phyloP scores from a whole-genome alignment of 164 flowering plant species.

The Macadamia tetraphylla region DNA sequence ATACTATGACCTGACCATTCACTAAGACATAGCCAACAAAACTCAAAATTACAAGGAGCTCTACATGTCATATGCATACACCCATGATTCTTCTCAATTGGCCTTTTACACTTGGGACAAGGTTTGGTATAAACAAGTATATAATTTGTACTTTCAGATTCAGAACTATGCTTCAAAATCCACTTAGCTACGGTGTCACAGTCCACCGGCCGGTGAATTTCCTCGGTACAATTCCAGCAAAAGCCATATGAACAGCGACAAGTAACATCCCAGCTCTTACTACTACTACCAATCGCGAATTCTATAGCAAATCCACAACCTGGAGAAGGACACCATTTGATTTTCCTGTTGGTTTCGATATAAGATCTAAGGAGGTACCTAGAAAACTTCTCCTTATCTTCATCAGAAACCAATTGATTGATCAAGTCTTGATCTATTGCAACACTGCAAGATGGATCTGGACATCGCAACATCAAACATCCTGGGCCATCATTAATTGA shows the following conservation, averaged over 20 bases:
- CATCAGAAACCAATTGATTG: conserved; percentile 45
- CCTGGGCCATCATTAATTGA: conserved; percentile 93
- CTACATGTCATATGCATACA: no score
- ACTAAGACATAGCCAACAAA: no score
- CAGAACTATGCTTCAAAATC: conserved; percentile 71
- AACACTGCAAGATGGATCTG: conserved; percentile 85
- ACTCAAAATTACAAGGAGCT: no score
- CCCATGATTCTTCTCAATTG: no score
- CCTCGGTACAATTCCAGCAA: conserved; percentile 86
- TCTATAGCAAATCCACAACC: conserved; percentile 83
- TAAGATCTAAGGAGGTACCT: conserved; percentile 77
- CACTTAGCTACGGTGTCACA: conserved; percentile 68
- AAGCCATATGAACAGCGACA: conserved; percentile 64
- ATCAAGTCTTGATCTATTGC: conserved; percentile 86
- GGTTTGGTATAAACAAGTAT: no score
- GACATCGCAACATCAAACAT: conserved; percentile 79
- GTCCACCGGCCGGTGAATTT: conserved; percentile 91
- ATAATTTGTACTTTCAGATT: conserved; percentile 76
- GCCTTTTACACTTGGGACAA: no score
- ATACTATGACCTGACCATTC: no score
- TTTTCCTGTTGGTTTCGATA: conserved; percentile 80
- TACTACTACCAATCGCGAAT: conserved; percentile 55
- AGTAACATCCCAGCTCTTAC: conserved; percentile 62
- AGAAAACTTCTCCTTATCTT: conserved; percentile 64
- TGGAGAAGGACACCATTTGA: conserved; percentile 91